Conservation (phyloP, 352 stramenopile genomes). For the Pythium periplocum region DNA sequence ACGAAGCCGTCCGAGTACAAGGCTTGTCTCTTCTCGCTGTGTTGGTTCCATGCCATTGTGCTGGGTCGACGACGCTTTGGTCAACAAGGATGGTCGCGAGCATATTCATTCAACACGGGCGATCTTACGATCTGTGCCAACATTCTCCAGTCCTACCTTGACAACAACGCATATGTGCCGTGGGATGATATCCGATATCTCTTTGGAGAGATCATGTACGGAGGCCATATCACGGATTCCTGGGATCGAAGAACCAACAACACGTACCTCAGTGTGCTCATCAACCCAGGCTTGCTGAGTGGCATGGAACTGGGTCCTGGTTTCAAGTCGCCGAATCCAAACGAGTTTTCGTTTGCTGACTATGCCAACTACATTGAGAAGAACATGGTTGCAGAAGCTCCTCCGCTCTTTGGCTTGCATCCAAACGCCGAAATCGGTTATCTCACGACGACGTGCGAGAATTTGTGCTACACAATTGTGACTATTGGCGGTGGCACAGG, state of each 20-base stretch:
- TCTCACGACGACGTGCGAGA: conserved; percentile 90
- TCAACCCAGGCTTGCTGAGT: conserved; percentile 82
- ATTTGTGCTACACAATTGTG: conserved; percentile 92
- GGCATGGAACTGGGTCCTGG: conserved; percentile 92
- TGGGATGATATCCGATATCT: conserved; percentile 96
- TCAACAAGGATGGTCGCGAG: conserved; percentile 92
- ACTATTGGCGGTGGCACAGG: conserved; percentile 78
- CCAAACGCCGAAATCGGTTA: conserved; percentile 96
- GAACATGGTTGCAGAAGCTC: conserved; percentile 90
- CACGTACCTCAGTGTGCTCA: conserved; percentile 89
- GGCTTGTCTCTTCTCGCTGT: conserved; percentile 92
- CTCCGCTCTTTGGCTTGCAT: conserved; percentile 92
- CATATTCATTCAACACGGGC: conserved; percentile 95
- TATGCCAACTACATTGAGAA: conserved; percentile 92
- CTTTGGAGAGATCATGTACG: conserved; percentile 97
- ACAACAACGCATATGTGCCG: conserved; percentile 88
- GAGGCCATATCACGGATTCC: conserved; percentile 93
- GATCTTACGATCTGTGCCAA: conserved; percentile 95
- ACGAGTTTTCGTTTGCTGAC: conserved; percentile 75
- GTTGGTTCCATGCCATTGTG: conserved; percentile 96
- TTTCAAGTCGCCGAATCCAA: conserved; percentile 90
- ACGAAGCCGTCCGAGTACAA: conserved; percentile 91
- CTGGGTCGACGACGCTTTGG: conserved; percentile 90
- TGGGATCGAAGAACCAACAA: conserved; percentile 96
- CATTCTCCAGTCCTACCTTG: conserved; percentile 91